Evolutionary conservation across 1,139 yeast species (phyloP).

Genomic region (Magnusiomyces paraingens): DNA sequence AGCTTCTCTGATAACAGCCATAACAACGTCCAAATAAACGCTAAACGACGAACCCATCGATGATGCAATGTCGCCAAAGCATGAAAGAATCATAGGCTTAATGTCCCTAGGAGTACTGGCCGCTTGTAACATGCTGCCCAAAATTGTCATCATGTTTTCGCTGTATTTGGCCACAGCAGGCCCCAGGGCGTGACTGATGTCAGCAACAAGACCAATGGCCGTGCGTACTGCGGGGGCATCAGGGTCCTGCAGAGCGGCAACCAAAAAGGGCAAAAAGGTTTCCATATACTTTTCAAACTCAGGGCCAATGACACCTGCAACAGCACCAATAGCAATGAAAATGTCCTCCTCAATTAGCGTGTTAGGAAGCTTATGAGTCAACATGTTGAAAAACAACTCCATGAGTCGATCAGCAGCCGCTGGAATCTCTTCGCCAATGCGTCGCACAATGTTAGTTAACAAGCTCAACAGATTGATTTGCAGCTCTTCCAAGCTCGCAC

Average conservation of each 20-base stretch:
- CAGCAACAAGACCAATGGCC: conserved; percentile 95
- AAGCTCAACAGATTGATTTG: conserved; percentile 84
- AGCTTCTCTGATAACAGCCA: conserved; percentile 61
- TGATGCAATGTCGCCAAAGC: conserved; percentile 93
- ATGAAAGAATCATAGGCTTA: conserved; percentile 84
- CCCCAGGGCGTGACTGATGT: conserved; percentile 82
- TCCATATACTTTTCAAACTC: conserved; percentile 71
- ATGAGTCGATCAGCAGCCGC: conserved; percentile 77
- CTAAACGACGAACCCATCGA: conserved; percentile 71
- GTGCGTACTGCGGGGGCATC: conserved; percentile 80
- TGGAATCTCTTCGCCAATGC: conserved; percentile 60
- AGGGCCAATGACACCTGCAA: conserved; percentile 71
- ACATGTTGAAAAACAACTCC: conserved; percentile 71
- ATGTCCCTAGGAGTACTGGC: conserved; percentile 67
- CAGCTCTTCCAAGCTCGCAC: conserved; percentile 74
- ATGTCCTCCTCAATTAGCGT: conserved; percentile 91
- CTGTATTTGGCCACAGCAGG: conserved; percentile 64
- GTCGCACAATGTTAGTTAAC: conserved; percentile 79
- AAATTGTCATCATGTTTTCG: conserved; percentile 71
- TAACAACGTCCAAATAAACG: conserved; percentile 71
- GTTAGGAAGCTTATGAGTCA: conserved; percentile 51
- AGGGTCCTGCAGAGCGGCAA: conserved; percentile 69
- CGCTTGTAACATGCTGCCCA: conserved; percentile 65
- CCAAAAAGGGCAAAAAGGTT: conserved; percentile 74
- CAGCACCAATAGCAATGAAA: conserved; percentile 83